These are phyloP conservation scores for Thecaphora frezii DNA, from an alignment of 1,284 basidiomycete species.

Conservation along the genomic window DNA sequence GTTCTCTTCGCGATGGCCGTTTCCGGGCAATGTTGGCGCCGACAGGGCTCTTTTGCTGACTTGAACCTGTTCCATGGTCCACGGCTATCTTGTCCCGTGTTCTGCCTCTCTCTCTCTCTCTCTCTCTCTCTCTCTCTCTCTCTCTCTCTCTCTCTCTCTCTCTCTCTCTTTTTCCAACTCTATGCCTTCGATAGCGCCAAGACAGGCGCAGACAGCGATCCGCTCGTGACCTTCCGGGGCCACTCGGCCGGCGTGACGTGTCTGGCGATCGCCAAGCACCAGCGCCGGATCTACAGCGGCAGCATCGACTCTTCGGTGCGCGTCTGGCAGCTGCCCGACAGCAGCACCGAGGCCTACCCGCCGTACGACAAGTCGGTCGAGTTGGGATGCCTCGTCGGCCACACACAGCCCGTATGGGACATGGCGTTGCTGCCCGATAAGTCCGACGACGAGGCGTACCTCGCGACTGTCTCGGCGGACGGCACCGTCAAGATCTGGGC, in stretches of 20 bases:
- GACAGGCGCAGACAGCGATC: slow-evolving; percentile 21
- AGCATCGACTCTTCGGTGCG: slow-evolving; percentile 91
- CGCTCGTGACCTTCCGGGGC: slow-evolving; percentile 82
- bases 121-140: no score
- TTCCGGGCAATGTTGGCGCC: no score
- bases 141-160: no score
- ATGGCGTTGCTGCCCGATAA: slow-evolving; percentile 65
- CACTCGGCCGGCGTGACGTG: slow-evolving; percentile 90
- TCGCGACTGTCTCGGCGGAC: slow-evolving; percentile 87
- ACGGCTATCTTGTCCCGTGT: no score
- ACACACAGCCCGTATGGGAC: slow-evolving; percentile 95
- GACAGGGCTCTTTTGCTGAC: no score
- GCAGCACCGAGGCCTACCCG: slow-evolving; percentile 69
- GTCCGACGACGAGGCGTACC: slow-evolving; percentile 61
- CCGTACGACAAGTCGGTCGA: slow-evolving; percentile 78
- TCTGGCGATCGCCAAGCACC: slow-evolving; percentile 76
- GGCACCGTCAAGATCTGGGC: slow-evolving; percentile 88
- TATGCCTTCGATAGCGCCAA: slow-evolving; percentile 4
- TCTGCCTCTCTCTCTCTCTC: no score
- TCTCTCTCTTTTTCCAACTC: not conserved
- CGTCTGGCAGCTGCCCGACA: slow-evolving; percentile 72
- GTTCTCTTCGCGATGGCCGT: slow-evolving; percentile 1
- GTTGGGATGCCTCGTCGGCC: slow-evolving; percentile 80
- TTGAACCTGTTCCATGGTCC: no score
- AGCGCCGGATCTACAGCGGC: slow-evolving; percentile 80